Evolutionary conservation across 2,329 filamentous ascomycete species (phyloP).

Genomic region (Hypomyces rosellus): DNA sequence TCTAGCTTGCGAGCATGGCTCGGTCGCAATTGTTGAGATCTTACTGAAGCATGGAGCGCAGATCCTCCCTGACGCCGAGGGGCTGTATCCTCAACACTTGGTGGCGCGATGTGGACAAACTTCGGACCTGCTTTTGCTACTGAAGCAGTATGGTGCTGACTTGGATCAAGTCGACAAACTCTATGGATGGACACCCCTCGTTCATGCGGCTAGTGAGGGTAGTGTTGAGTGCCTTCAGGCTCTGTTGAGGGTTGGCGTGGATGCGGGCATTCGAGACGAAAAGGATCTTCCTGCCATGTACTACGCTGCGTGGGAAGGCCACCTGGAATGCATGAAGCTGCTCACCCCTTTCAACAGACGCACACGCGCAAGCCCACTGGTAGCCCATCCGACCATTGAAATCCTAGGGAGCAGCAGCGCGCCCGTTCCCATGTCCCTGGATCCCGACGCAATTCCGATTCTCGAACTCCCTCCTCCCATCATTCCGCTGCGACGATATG

Average conservation of each 20-base stretch:
- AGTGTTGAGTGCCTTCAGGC: constrained; percentile 83
- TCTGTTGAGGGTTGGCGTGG: constrained; percentile 70
- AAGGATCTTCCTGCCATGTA: constrained; percentile 94
- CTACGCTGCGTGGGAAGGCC: constrained; percentile 97
- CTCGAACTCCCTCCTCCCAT: constrained; percentile 92
- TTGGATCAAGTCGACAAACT: constrained; percentile 90
- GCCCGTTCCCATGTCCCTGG: constrained; percentile 59
- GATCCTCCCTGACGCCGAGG: constrained; percentile 91
- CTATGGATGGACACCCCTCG: constrained; percentile 94
- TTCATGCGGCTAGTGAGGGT: constrained; percentile 93
- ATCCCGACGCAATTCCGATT: constrained; percentile 83
- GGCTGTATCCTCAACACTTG: constrained; percentile 92
- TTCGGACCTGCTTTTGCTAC: constrained; percentile 68
- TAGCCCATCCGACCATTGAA: constrained; percentile 36
- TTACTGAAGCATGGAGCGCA: constrained; percentile 73
- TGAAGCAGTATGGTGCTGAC: constrained; percentile 82
- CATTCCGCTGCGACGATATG: constrained; percentile 88
- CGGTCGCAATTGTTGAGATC: constrained; percentile 74
- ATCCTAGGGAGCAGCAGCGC: constrained; percentile 42
- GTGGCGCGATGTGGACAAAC: constrained; percentile 84
- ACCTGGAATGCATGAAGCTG: constrained; percentile 88
- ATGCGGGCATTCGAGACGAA: constrained; percentile 78
- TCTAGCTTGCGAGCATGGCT: constrained; percentile 89
- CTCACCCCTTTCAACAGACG: constrained; percentile 56
- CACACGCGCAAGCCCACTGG: constrained; percentile 37